A percentile compares a stretch with the other conserved stretches of the same genome.
Evolutionary conservation across 225 moss, liverwort and hornwort genomes (phyloP).

Genomic region (Sphagnum contortum): DNA sequence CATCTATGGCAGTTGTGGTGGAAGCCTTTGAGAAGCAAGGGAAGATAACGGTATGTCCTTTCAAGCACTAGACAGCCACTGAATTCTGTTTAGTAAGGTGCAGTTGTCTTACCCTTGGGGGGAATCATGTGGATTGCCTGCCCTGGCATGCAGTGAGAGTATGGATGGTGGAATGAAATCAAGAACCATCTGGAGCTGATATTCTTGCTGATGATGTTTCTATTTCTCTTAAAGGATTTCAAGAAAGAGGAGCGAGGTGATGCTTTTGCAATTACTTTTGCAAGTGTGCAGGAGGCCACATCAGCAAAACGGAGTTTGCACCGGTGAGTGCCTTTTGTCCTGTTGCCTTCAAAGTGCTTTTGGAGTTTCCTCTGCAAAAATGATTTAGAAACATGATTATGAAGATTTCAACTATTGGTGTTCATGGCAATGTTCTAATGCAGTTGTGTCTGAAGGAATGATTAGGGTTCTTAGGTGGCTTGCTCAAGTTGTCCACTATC

Average conservation of each 20-base stretch:
- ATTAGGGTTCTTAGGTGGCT: too few relatives aligned
- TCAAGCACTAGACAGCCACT: neutral
- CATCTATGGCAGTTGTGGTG: slow-evolving; percentile 82
- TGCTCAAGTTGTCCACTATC: too few relatives aligned
- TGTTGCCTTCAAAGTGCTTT: too few relatives aligned
- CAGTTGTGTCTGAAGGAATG: neutral
- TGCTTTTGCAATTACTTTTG: slow-evolving; percentile 78
- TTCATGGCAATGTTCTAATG: neutral
- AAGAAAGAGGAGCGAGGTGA: slow-evolving; percentile 74
- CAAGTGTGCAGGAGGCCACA: slow-evolving; percentile 73
- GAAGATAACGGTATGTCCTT: slow-evolving; percentile 56
- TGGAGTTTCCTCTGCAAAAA: too few relatives aligned
- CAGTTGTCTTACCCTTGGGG: neutral
- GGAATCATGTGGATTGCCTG: too few relatives aligned
- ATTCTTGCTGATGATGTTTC: neutral
- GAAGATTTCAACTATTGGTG: neutral
- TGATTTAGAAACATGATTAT: too few relatives aligned
- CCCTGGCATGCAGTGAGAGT: too few relatives aligned
- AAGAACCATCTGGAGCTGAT: too few relatives aligned
- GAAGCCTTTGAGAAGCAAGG: slow-evolving; percentile 97
- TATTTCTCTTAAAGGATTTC: slow-evolving; percentile 49
- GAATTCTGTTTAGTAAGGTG: neutral
- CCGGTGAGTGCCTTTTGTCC: slow-evolving; percentile 26
- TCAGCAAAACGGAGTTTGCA: slow-evolving; percentile 84
- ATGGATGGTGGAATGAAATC: too few relatives aligned